A percentile compares a stretch with the other conserved stretches of the same genome.
phyloP scores from a whole-genome alignment of 2,329 filamentous ascomycete species.

The Sporothrix brasiliensis region DNA sequence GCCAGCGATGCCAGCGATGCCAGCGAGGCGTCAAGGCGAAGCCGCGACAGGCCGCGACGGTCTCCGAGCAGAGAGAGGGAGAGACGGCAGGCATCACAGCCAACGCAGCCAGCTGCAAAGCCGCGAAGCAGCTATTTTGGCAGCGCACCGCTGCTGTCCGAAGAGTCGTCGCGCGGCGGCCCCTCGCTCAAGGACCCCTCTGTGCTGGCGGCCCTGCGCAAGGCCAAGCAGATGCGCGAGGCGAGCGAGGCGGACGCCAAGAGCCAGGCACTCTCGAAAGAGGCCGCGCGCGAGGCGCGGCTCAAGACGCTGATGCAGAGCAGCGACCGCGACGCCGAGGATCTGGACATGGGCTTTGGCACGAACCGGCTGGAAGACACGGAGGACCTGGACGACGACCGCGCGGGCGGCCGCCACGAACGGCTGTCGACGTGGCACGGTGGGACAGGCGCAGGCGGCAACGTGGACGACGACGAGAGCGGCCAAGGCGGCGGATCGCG shows the following conservation, averaged over 20 bases:
- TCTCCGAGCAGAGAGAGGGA: constrained; percentile 6
- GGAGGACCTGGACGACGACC: constrained; percentile 71
- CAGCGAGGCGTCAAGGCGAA: constrained; percentile 22
- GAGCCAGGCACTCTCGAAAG: constrained; percentile 46
- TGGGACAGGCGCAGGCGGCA: constrained; percentile 49
- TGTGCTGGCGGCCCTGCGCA: constrained; percentile 81
- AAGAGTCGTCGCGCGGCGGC: constrained; percentile 51
- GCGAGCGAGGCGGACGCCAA: constrained; percentile 47
- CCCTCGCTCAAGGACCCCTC: constrained; percentile 72
- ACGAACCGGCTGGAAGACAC: constrained; percentile 85
- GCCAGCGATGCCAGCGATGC: neutral
- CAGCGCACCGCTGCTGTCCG: constrained; percentile 60
- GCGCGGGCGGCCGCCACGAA: constrained; percentile 56
- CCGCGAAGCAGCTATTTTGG: constrained; percentile 64
- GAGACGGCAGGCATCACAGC: neutral
- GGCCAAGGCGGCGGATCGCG: constrained; percentile 50
- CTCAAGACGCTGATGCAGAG: constrained; percentile 73
- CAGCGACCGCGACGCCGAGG: constrained; percentile 78
- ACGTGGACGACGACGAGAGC: constrained; percentile 48
- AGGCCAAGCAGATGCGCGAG: constrained; percentile 69
- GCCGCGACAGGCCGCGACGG: neutral
- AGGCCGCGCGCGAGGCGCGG: constrained; percentile 63
- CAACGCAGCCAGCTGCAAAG: constrained; percentile 38
- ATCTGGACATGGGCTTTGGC: constrained; percentile 94
- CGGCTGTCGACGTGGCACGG: constrained; percentile 66